Percentiles rank a stretch among this genome's conserved stretches.
Evolutionary conservation across 2,329 filamentous ascomycete genomes (phyloP).

Genomic region (Aspergillus ibericus): DNA sequence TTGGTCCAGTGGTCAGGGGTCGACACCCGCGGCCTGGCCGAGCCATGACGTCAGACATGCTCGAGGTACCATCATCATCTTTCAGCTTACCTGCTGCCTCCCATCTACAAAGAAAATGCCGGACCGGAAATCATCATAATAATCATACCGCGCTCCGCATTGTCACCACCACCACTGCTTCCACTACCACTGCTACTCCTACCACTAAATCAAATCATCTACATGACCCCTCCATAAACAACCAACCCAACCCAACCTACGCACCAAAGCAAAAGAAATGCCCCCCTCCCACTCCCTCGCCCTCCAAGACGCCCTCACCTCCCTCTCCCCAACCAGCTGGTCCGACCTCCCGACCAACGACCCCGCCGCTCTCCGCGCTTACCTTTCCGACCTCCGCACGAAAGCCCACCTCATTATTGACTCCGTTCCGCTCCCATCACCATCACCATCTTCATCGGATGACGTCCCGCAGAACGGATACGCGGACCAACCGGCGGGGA

Average conservation of each 20-base stretch:
- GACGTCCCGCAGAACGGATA: conserved; percentile 31
- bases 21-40: neutral
- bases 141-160: neutral
- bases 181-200: neutral
- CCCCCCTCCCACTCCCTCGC: conserved; percentile 28
- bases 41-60: neutral
- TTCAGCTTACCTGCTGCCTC: no score
- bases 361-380: conserved; percentile 52
- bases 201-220: neutral
- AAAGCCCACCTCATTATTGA: conserved; percentile 71
- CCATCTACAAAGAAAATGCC: no score
- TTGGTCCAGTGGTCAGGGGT: neutral
- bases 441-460: conserved; percentile 35
- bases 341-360: conserved; percentile 47
- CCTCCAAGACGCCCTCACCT: conserved; percentile 60
- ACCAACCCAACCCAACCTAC: neutral
- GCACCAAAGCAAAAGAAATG: conserved; percentile 42
- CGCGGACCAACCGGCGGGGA: neutral
- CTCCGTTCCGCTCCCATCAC: conserved; percentile 68
- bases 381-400: conserved; percentile 61
- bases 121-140: neutral
- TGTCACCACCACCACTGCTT: neutral
- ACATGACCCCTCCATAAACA: neutral
- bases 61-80: no score
- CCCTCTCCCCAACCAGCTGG: conserved; percentile 60